Percentiles rank a stretch among this genome's conserved stretches.
Evolutionary conservation across 192 early-diverging fungal genomes (phyloP).

Genomic region (Chytriomyces sp.): DNA sequence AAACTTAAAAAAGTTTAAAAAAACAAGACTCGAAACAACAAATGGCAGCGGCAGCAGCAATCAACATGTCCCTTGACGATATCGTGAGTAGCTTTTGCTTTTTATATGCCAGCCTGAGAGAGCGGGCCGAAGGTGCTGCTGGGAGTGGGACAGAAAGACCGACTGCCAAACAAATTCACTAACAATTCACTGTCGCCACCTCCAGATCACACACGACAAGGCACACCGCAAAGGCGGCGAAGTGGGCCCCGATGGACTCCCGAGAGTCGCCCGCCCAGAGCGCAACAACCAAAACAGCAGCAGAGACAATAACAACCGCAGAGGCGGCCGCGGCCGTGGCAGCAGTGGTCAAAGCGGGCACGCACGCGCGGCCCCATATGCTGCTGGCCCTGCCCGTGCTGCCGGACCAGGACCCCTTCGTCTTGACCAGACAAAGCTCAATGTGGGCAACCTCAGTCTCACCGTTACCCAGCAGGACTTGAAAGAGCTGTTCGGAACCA

Average conservation of each 20-base stretch:
- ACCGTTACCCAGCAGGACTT: conserved; percentile 52
- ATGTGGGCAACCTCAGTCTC: conserved; percentile 49
- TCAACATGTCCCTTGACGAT: conserved; percentile 39
- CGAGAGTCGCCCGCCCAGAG: conserved; percentile 5
- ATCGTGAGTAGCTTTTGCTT: conserved; percentile 30
- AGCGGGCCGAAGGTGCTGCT: not conserved
- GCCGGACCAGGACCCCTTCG: not conserved
- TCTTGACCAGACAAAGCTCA: conserved; percentile 12
- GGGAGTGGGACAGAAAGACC: not conserved
- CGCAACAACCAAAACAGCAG: not conserved
- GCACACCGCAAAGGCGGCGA: not conserved
- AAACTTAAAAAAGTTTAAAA: not conserved
- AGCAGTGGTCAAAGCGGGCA: not conserved
- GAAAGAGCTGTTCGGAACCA: conserved; percentile 49
- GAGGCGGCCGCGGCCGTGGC: conserved; percentile 9
- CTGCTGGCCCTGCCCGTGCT: not conserved
- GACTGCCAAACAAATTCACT: conserved; percentile 5
- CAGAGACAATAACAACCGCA: conserved; percentile 4
- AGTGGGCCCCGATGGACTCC: conserved; percentile 30
- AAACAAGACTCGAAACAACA: conserved; percentile 1
- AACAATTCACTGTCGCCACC: not conserved
- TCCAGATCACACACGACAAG: conserved; percentile 9
- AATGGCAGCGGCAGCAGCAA: conserved; percentile 24
- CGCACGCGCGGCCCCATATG: not conserved
- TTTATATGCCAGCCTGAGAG: too few relatives aligned